A percentile compares a stretch with the other conserved stretches of the same genome.
Conservation (phyloP, 495 filamentous ascomycete species). For the Aspergillus egyptiacus region DNA sequence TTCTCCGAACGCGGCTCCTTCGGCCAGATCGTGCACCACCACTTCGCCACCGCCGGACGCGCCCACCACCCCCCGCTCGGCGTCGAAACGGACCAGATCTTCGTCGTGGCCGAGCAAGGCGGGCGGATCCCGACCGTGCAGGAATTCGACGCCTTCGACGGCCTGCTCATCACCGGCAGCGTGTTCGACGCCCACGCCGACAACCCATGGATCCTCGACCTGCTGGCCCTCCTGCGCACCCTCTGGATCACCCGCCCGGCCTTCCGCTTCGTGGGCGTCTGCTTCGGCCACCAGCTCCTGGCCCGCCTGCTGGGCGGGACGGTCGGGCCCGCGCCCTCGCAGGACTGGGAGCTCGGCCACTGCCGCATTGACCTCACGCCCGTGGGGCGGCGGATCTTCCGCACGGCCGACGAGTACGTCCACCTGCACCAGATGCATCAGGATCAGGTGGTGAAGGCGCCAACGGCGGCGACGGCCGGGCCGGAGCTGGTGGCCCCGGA, state of each 20-base stretch:
- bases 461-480: slow-evolving; percentile 14
- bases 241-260: slow-evolving; percentile 18
- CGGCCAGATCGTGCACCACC: slow-evolving; percentile 15
- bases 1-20: slow-evolving; percentile 20
- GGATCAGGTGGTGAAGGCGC: slow-evolving; percentile 14
- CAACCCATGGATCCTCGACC: slow-evolving; percentile 18
- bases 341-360: slow-evolving; percentile 22
- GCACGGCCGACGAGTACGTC: slow-evolving; percentile 8
- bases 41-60: slow-evolving; percentile 15
- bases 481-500: slow-evolving; percentile 6
- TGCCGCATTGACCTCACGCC: slow-evolving; percentile 16
- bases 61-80: slow-evolving; percentile 19
- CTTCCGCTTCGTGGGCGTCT: slow-evolving; percentile 56
- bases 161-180: slow-evolving; percentile 20
- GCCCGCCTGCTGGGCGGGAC: slow-evolving; percentile 50
- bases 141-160: slow-evolving; percentile 19
- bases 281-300: slow-evolving; percentile 83
- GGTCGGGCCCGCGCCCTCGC: slow-evolving; percentile 44
- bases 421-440: slow-evolving; percentile 23
- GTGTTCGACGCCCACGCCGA: slow-evolving; percentile 20
- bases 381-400: slow-evolving; percentile 17
- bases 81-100: slow-evolving; percentile 20
- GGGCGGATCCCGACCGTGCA: slow-evolving; percentile 11
- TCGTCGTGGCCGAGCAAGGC: slow-evolving; percentile 18
- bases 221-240: slow-evolving; percentile 12